Percentiles rank a stretch among this genome's conserved stretches.
Evolutionary conservation across 352 stramenopile species (phyloP).

Genomic region (Globisporangium megalacanthum): DNA sequence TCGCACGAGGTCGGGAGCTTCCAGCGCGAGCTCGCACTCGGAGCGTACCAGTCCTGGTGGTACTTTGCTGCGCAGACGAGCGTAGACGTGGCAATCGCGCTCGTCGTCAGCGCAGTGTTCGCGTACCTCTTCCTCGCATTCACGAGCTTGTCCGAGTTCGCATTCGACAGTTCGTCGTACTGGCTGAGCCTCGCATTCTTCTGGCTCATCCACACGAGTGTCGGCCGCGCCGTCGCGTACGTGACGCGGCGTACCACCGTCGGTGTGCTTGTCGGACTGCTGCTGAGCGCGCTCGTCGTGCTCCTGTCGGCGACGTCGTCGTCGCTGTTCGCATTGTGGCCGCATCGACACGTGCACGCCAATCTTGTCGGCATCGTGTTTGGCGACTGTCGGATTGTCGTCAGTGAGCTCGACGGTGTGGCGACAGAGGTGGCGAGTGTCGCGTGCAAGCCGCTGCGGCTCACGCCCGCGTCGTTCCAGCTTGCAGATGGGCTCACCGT

Average conservation of each 20-base stretch:
- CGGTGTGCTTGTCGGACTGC: slow-evolving; percentile 7
- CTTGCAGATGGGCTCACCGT: slow-evolving; percentile 7
- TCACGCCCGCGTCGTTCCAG: slow-evolving; percentile 2
- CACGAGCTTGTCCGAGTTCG: slow-evolving; percentile 18
- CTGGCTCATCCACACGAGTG: slow-evolving; percentile 9
- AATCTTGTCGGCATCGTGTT: slow-evolving; percentile 16
- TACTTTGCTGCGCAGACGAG: slow-evolving; percentile 55
- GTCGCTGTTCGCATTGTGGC: slow-evolving; percentile 8
- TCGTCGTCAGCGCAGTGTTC: slow-evolving; percentile 16
- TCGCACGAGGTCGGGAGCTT: slow-evolving; percentile 67
- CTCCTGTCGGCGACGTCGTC: slow-evolving; percentile 7
- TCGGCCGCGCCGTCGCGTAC: slow-evolving; percentile 10
- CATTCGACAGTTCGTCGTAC: slow-evolving; percentile 10
- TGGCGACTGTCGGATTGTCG: slow-evolving; percentile 4
- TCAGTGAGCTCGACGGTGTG: background rate
- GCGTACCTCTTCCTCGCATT: slow-evolving; percentile 18
- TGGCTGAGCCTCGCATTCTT: slow-evolving; percentile 14
- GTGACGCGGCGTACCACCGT: slow-evolving; percentile 6
- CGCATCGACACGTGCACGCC: slow-evolving; percentile 10
- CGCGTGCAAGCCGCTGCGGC: slow-evolving; percentile 10
- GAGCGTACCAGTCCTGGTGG: slow-evolving; percentile 59
- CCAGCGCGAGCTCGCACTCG: slow-evolving; percentile 65
- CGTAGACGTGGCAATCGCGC: slow-evolving; percentile 31
- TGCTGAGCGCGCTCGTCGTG: slow-evolving; percentile 9
- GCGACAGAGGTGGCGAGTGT: background rate